phyloP scores from a whole-genome alignment of 116 monocot genomes.

The Papilionanthe hybrid region DNA sequence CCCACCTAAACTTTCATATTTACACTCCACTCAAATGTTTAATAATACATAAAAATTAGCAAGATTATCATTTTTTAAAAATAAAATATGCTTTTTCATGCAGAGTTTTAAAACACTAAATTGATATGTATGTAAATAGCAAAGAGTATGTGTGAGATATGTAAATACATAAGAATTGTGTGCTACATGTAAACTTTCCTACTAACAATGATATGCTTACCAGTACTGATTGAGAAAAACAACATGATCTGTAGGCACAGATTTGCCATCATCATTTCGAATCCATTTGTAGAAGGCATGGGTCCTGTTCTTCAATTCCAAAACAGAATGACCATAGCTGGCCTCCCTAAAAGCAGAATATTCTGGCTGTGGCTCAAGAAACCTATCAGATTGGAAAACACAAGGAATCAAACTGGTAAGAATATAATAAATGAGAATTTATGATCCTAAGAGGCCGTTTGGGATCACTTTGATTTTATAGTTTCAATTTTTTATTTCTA shows the following conservation, averaged over 20 bases:
- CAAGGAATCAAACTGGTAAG: neutral
- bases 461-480: neutral
- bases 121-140: no score
- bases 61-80: neutral
- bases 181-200: neutral
- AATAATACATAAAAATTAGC: no score
- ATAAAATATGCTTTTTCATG: neutral
- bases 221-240: conserved; percentile 89
- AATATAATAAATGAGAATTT: neutral
- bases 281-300: conserved; percentile 96
- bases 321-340: conserved; percentile 92
- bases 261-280: conserved; percentile 85
- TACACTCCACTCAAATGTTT: no score
- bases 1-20: no score
- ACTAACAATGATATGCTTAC: conserved; percentile 27
- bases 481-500: no score
- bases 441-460: neutral
- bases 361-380: conserved; percentile 69
- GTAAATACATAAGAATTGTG: neutral
- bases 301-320: conserved; percentile 84
- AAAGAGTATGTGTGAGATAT: neutral
- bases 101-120: neutral
- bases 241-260: conserved; percentile 50
- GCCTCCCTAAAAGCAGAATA: conserved; percentile 98
- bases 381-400: conserved; percentile 36